phyloP scores from a whole-genome alignment of 2,329 filamentous ascomycete genomes.

The Berkeleyomyces basicola region DNA sequence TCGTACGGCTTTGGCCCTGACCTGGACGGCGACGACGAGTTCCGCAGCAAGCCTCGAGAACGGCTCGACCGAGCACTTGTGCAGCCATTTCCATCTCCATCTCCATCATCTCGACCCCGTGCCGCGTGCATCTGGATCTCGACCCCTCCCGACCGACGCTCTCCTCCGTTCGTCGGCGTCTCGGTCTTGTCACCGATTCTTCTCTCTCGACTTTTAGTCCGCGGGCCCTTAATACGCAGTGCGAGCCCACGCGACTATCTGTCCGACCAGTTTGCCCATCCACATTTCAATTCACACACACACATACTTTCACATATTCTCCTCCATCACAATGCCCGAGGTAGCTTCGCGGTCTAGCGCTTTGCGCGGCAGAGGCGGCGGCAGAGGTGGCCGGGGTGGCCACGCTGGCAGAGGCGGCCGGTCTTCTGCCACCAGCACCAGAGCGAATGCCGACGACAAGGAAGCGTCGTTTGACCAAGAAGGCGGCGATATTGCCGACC shows the following conservation, averaged over 20 bases:
- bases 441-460: slow-evolving; percentile 58
- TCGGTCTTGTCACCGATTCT: not conserved
- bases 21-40: slow-evolving; percentile 6
- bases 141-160: not conserved
- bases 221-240: slow-evolving; percentile 14
- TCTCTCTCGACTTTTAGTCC: slow-evolving; percentile 13
- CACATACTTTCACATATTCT: slow-evolving; percentile 18
- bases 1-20: not conserved
- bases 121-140: not conserved
- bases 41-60: slow-evolving; percentile 9
- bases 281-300: slow-evolving; percentile 15
- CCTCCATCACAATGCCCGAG: slow-evolving; percentile 60
- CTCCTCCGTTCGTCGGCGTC: not conserved
- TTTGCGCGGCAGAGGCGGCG: slow-evolving; percentile 76
- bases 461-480: slow-evolving; percentile 50
- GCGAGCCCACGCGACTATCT: slow-evolving; percentile 18
- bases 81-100: not conserved
- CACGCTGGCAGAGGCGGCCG: slow-evolving; percentile 58
- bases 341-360: slow-evolving; percentile 69
- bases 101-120: not conserved
- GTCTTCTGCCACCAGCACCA: slow-evolving; percentile 29
- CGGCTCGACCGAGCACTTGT: slow-evolving; percentile 8
- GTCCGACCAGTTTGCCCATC: slow-evolving; percentile 12
- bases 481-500: slow-evolving; percentile 75
- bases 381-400: slow-evolving; percentile 69